Evolutionary conservation across 768 basidiomycete species (phyloP).

Genomic region (Boletus insuetus): DNA sequence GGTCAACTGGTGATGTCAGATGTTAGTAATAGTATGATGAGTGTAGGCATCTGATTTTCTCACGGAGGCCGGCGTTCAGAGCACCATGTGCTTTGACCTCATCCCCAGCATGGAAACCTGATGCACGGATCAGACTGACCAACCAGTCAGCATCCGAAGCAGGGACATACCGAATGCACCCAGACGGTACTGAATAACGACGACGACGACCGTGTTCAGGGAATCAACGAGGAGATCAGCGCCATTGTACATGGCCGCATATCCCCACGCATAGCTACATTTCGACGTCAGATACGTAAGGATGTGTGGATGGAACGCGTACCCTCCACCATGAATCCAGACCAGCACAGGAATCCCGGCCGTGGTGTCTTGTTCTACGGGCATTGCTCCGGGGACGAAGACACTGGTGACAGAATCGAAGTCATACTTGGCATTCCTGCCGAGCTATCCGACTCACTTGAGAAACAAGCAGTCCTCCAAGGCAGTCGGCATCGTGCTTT

Average conservation of each 20-base stretch:
- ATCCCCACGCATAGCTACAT: slow-evolving; percentile 24
- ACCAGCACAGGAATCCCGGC: slow-evolving; percentile 31
- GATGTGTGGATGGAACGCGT: background rate
- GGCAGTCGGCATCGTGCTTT: background rate
- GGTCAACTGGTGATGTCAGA: slow-evolving; percentile 28
- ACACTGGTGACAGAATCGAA: background rate
- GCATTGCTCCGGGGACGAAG: slow-evolving; percentile 8
- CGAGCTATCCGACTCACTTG: slow-evolving; percentile 4
- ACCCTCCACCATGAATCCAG: slow-evolving; percentile 40
- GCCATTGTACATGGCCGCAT: slow-evolving; percentile 15
- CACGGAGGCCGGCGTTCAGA: slow-evolving; percentile 36
- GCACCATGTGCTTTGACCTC: slow-evolving; percentile 30
- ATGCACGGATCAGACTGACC: background rate
- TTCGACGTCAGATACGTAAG: background rate
- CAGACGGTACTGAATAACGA: slow-evolving; percentile 35
- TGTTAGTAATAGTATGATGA: background rate
- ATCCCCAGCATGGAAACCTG: slow-evolving; percentile 33
- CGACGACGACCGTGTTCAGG: slow-evolving; percentile 22
- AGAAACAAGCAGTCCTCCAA: slow-evolving; percentile 35
- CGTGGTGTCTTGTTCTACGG: background rate
- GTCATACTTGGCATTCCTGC: too few species aligned
- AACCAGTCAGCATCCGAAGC: background rate
- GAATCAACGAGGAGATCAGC: slow-evolving; percentile 26
- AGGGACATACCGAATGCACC: slow-evolving; percentile 30
- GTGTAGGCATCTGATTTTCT: background rate